A percentile compares a stretch with the other conserved stretches of the same genome.
These are phyloP conservation scores for Lactarius psammicola DNA, from an alignment of 768 basidiomycete species.

Conservation along the genomic window DNA sequence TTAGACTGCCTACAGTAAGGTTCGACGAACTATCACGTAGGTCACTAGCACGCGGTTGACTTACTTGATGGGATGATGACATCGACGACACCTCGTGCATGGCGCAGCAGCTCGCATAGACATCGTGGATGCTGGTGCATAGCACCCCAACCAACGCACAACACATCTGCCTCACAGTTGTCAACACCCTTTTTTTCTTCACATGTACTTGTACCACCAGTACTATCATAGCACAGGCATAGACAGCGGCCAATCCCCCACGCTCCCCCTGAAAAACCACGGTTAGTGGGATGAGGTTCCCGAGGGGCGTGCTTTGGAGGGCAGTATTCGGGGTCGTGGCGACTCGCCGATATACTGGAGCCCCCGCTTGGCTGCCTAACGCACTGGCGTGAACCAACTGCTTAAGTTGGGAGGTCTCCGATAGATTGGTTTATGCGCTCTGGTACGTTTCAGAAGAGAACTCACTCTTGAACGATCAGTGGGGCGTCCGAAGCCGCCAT, in stretches of 20 bases:
- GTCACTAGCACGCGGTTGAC: too few species aligned
- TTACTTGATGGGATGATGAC: too few species aligned
- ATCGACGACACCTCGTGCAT: too few species aligned
- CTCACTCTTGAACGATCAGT: conserved; percentile 43
- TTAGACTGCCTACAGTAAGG: too few species aligned
- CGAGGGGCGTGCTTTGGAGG: not conserved
- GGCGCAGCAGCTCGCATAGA: too few species aligned
- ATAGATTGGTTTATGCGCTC: conserved; percentile 33
- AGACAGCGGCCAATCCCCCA: conserved; percentile 39
- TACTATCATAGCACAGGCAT: not conserved
- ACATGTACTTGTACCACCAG: not conserved
- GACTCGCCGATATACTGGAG: not conserved
- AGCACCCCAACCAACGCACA: not conserved
- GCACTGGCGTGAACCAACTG: too few species aligned
- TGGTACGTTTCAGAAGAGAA: not conserved
- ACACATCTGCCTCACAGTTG: not conserved
- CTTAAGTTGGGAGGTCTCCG: not conserved
- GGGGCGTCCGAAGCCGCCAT: conserved; percentile 68
- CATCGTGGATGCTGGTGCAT: too few species aligned
- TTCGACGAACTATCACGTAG: not conserved
- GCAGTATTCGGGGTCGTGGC: not conserved
- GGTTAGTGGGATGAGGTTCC: conserved; percentile 18
- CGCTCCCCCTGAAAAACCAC: conserved; percentile 52
- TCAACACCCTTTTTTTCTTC: not conserved
- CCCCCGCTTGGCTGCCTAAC: not conserved